Conservation (phyloP, 108 stramenopile genomes). For the Skeletonema costatum region DNA sequence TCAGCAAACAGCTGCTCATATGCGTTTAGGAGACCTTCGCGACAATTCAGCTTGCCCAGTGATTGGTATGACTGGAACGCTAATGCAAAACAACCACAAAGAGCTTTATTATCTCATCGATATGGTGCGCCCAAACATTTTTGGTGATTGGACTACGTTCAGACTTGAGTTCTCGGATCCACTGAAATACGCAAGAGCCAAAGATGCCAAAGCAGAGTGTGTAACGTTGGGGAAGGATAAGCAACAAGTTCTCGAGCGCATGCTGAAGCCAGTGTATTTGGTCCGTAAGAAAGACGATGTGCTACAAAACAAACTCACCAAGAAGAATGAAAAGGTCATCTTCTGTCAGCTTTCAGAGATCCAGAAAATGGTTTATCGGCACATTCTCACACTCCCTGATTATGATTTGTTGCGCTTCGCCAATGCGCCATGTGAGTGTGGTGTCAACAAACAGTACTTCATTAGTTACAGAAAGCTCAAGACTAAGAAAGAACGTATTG, state of each 20-base stretch:
- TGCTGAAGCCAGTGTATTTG: constrained; percentile 54
- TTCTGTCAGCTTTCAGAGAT: constrained; percentile 78
- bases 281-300: constrained; percentile 68
- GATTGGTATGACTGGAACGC: constrained; percentile 56
- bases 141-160: constrained; percentile 68
- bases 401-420: constrained; percentile 61
- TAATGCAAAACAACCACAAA: constrained; percentile 75
- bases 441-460: constrained; percentile 74
- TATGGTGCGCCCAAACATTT: constrained; percentile 63
- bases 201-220: constrained; percentile 48
- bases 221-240: constrained; percentile 35
- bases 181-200: constrained; percentile 65
- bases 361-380: constrained; percentile 79
- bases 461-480: constrained; percentile 49
- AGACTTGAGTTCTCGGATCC: constrained; percentile 50
- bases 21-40: constrained; percentile 33
- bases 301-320: constrained; percentile 63
- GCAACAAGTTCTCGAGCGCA: constrained; percentile 48
- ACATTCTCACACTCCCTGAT: constrained; percentile 78
- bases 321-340: constrained; percentile 78
- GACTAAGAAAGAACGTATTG: constrained; percentile 65
- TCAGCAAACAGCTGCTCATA: constrained; percentile 21
- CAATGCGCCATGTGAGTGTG: constrained; percentile 83
- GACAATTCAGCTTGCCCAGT: constrained; percentile 39
- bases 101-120: constrained; percentile 80